phyloP scores from a whole-genome alignment of 345 rosid genomes.

The Capsella bursapastoris region DNA sequence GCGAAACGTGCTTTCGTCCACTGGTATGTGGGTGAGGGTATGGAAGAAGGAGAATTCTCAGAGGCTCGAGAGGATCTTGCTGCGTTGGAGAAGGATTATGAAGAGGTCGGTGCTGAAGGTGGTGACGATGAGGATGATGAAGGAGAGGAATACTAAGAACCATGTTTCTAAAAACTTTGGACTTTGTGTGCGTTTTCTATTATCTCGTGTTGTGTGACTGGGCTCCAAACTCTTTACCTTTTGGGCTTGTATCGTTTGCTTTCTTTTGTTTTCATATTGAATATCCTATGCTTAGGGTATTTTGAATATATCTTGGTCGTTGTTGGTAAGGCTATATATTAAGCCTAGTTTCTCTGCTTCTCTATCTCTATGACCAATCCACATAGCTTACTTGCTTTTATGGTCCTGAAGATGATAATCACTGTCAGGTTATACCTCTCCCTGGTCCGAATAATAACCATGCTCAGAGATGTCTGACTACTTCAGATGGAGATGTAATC shows the following conservation, averaged over 20 bases:
- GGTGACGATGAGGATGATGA: slow-evolving; percentile 74
- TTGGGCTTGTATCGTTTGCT: too few species aligned
- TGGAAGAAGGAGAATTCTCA: slow-evolving; percentile 85
- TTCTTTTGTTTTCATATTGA: too few species aligned
- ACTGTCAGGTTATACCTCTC: background rate
- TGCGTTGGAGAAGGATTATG: slow-evolving; percentile 77
- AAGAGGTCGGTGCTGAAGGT: slow-evolving; percentile 82
- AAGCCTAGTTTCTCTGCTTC: too few species aligned
- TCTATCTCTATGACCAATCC: too few species aligned
- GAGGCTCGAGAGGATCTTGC: slow-evolving; percentile 88
- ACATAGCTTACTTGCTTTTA: background rate
- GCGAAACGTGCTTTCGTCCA: slow-evolving; percentile 79
- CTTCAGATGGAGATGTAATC: background rate
- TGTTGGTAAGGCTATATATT: too few species aligned
- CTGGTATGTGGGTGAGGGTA: slow-evolving; percentile 87
- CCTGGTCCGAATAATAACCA: background rate
- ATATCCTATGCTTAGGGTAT: too few species aligned
- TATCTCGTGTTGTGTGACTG: background rate
- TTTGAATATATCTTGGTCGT: too few species aligned
- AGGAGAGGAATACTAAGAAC: slow-evolving; percentile 53
- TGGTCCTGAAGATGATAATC: background rate
- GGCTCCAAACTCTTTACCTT: slow-evolving; percentile 35
- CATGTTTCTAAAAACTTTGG: background rate
- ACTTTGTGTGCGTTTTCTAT: background rate
- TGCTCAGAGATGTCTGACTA: background rate